Evolutionary conservation across 208 protist genomes (phyloP).

Genomic region (Trypanosoma grayi): DNA sequence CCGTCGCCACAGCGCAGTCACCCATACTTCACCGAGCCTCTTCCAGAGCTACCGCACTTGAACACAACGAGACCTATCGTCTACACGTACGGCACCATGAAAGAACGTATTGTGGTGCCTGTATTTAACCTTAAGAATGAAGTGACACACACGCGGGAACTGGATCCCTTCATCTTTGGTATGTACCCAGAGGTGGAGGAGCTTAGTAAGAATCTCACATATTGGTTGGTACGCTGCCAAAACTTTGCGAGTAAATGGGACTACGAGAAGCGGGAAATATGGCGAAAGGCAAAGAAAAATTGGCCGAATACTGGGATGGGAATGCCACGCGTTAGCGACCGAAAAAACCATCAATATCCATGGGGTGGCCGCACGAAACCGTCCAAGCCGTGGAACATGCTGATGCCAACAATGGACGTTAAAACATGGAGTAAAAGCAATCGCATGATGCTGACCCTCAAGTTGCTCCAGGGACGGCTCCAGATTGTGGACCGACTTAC

Average conservation of each 20-base stretch:
- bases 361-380: conserved; percentile 81
- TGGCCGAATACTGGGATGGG: conserved; percentile 92
- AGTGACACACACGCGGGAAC: conserved; percentile 83
- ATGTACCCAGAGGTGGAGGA: conserved; percentile 79
- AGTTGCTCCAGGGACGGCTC: conserved; percentile 87
- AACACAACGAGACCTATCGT: conserved; percentile 70
- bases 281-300: conserved; percentile 88
- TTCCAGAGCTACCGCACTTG: conserved; percentile 87
- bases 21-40: conserved; percentile 82
- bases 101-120: conserved; percentile 83
- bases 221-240: conserved; percentile 88
- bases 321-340: conserved; percentile 81
- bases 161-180: conserved; percentile 91
- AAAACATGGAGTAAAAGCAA: conserved; percentile 87
- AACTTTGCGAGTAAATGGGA: conserved; percentile 90
- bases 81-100: conserved; percentile 82
- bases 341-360: conserved; percentile 73
- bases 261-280: conserved; percentile 88
- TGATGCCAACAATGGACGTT: conserved; percentile 88
- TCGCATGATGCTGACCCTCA: conserved; percentile 86
- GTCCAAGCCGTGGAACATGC: conserved; percentile 90
- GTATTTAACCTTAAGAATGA: conserved; percentile 76
- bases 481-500: conserved; percentile 84
- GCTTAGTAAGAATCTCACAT: conserved; percentile 73
- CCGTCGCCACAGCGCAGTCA: conserved; percentile 83